These are phyloP conservation scores for Aureobasidium sp. DNA, from an alignment of 2,329 filamentous ascomycete genomes.

Conservation along the genomic window DNA sequence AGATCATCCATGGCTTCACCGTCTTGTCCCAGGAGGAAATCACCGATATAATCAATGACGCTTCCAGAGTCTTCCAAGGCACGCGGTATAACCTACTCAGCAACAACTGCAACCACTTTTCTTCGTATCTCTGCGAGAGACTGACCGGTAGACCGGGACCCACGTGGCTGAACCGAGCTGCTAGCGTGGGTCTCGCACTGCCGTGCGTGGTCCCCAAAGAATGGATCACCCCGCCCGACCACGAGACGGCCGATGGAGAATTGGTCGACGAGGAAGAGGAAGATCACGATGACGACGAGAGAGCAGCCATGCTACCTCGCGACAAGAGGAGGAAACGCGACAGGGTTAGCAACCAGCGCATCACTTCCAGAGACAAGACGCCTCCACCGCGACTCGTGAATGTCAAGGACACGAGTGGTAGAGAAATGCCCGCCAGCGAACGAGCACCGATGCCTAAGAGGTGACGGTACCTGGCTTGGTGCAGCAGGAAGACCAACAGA, in stretches of 20 bases:
- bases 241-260: slow-evolving; percentile 62
- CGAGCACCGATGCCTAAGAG: slow-evolving; percentile 34
- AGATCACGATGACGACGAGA: slow-evolving; percentile 53
- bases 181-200: slow-evolving; percentile 70
- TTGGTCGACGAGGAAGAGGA: slow-evolving; percentile 50
- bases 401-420: slow-evolving; percentile 33
- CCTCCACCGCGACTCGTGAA: slow-evolving; percentile 24
- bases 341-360: slow-evolving; percentile 20
- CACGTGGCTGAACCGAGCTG: slow-evolving; percentile 71
- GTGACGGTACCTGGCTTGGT: neutral
- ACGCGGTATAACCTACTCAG: slow-evolving; percentile 72
- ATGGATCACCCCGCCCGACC: slow-evolving; percentile 73
- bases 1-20: slow-evolving; percentile 72
- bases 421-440: slow-evolving; percentile 36
- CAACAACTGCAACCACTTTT: slow-evolving; percentile 86
- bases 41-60: slow-evolving; percentile 55
- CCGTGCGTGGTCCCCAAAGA: slow-evolving; percentile 75
- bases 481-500: neutral
- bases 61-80: slow-evolving; percentile 64
- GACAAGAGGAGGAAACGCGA: slow-evolving; percentile 21
- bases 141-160: slow-evolving; percentile 64
- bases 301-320: slow-evolving; percentile 20
- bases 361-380: slow-evolving; percentile 16
- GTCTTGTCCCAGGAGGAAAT: slow-evolving; percentile 61
- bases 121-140: slow-evolving; percentile 62